Evolutionary conservation across 1,284 basidiomycete species (phyloP).

Genomic region (Naganishia albida): DNA sequence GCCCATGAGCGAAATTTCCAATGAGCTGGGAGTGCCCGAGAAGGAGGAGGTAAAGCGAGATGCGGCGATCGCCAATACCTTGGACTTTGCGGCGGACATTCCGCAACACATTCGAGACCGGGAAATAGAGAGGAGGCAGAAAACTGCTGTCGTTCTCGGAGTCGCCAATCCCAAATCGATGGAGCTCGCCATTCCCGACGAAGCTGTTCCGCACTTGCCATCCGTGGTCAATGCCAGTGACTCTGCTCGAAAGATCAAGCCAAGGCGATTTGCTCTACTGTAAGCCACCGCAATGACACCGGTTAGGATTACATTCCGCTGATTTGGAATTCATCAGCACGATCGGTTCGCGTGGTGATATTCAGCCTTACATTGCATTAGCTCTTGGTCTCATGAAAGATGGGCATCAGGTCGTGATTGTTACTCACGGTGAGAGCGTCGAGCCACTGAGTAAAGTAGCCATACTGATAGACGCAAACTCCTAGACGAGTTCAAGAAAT

Average conservation of each 20-base stretch:
- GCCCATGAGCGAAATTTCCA: constrained; percentile 34
- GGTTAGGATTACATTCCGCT: background rate
- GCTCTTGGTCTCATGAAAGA: constrained; percentile 57
- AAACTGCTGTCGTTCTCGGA: constrained; percentile 19
- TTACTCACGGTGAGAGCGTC: constrained; percentile 58
- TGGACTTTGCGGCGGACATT: constrained; percentile 20
- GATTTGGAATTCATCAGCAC: constrained; percentile 39
- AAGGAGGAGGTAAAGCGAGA: constrained; percentile 11
- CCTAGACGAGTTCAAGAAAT: constrained; percentile 61
- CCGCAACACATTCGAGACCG: constrained; percentile 13
- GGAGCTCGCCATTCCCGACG: constrained; percentile 41
- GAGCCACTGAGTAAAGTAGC: background rate
- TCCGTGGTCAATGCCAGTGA: constrained; percentile 48
- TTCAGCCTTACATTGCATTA: constrained; percentile 58
- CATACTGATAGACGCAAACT: background rate
- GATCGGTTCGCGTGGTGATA: constrained; percentile 57
- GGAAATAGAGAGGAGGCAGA: constrained; percentile 13
- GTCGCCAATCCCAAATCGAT: constrained; percentile 15
- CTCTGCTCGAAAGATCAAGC: constrained; percentile 34
- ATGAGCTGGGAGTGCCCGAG: constrained; percentile 14
- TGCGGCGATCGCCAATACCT: constrained; percentile 22
- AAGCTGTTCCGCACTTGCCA: constrained; percentile 47
- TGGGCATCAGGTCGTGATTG: constrained; percentile 61
- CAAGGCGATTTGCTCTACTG: constrained; percentile 51
- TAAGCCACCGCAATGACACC: background rate